Evolutionary conservation across 2,329 filamentous ascomycete genomes (phyloP).

Genomic region (Eutypella sp.): DNA sequence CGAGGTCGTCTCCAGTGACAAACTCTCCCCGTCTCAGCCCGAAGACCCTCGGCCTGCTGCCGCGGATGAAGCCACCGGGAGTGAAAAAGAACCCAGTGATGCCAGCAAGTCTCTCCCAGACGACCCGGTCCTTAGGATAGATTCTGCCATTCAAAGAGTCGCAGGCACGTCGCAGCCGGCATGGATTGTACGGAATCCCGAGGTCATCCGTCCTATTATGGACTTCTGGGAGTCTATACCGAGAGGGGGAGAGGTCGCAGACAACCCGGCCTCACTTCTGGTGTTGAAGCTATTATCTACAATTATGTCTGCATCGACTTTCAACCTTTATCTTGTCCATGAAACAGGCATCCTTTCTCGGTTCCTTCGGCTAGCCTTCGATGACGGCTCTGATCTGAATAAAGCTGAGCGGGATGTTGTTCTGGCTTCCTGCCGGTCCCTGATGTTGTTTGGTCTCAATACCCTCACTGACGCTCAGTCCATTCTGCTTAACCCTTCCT

Average conservation of each 20-base stretch:
- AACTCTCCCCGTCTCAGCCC: conserved; percentile 8
- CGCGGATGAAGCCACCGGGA: conserved; percentile 11
- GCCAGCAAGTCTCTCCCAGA: background rate
- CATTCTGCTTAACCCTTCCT: conserved; percentile 52
- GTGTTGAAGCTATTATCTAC: conserved; percentile 60
- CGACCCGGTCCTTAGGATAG: conserved; percentile 20
- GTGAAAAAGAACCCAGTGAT: conserved; percentile 1
- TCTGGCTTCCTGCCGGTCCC: conserved; percentile 60
- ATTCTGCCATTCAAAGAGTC: conserved; percentile 39
- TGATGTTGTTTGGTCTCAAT: conserved; percentile 73
- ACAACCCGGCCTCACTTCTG: conserved; percentile 54
- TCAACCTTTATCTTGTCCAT: conserved; percentile 68
- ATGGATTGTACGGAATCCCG: conserved; percentile 53
- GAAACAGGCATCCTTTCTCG: conserved; percentile 65
- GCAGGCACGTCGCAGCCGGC: too few species aligned
- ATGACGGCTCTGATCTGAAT: conserved; percentile 43
- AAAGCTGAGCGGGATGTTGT: conserved; percentile 54
- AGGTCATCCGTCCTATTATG: conserved; percentile 58
- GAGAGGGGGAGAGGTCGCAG: conserved; percentile 35
- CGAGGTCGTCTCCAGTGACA: conserved; percentile 15
- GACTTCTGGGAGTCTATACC: conserved; percentile 61
- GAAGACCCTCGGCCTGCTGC: conserved; percentile 10
- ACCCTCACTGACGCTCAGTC: conserved; percentile 78
- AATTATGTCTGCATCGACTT: conserved; percentile 56
- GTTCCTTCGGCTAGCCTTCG: conserved; percentile 59